Base-by-base conservation (phyloP, 345 rosid genomes). In the Bruguiera parviflora region DNA sequence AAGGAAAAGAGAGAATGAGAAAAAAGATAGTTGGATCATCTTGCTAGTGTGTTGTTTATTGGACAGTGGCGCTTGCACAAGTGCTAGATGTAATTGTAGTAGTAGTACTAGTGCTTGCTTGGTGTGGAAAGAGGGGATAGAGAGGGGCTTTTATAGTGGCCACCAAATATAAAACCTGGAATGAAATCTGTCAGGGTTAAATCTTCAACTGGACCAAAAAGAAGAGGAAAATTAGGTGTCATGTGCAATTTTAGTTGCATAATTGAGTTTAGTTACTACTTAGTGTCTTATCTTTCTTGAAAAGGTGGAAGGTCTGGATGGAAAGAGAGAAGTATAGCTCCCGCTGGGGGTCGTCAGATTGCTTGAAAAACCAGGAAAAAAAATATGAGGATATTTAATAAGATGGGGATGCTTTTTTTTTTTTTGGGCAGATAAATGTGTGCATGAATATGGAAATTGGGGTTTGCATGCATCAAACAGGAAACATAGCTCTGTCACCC, bases 291-390 rank as follows among this genome's bases (percentile, higher is more conserved):
- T 60, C 63, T 6, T 60, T 29, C 63, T 6, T 60, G 39, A 19
- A 32, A 22, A n/a, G 52, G 65, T 62, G 28, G 24, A 37, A 46
- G 65, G 66, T 63, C 35, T 35, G 21, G 25, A 61, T 35, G 28
- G 65, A 35, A 43, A 10, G 47, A 35, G 65, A 35, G 13, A 61
- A 13, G 49, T 35, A 8, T 8, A 19, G 35, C 28, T 13, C n/a
- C 33, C 31, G n/a, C 51, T 3, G 59, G 35, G 21, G 22, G 35
- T 46, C 58, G 19, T 53, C 16, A 24, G 53, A 5, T 67, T 56
- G 63, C 55, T 56, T 57, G 35, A 24, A 21, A 47, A 2, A 20
- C 20, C 19, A 69, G 66, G 24, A 4, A 53, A 52, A n/a, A 51
- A 61, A 3, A 18, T 5, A 21, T 61, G 25, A 20, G 47, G 24